These are phyloP conservation scores for Fusarium agapanthi DNA, from an alignment of 2,329 filamentous ascomycete genomes.

Conservation along the genomic window DNA sequence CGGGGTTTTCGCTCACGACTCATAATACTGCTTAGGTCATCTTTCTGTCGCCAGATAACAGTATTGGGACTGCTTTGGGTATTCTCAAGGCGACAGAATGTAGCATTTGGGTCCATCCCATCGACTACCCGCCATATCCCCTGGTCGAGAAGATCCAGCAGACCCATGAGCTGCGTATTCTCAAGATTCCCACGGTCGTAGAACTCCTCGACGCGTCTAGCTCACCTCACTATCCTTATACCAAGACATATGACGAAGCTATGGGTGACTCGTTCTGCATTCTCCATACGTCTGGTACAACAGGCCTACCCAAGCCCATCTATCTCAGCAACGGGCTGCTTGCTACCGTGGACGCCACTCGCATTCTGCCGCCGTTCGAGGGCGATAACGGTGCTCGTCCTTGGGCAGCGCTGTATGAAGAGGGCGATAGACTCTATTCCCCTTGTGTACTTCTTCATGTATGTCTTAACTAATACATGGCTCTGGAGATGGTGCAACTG, in stretches of 20 bases:
- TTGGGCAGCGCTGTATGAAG: not conserved
- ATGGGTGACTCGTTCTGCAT: not conserved
- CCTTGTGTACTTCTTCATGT: not conserved
- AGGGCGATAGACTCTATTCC: not conserved
- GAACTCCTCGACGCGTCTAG: not conserved
- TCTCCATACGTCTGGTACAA: not conserved
- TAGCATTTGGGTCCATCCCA: not conserved
- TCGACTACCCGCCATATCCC: not conserved
- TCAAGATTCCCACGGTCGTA: not conserved
- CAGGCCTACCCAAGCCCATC: not conserved
- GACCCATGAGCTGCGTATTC: not conserved
- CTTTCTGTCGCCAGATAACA: not conserved
- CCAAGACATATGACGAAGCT: not conserved
- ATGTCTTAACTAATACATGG: not conserved
- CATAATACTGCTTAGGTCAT: not conserved
- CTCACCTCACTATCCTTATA: not conserved
- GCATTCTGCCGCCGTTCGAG: not conserved
- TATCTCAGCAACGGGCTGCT: not conserved
- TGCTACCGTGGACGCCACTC: not conserved
- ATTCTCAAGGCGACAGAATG: not conserved
- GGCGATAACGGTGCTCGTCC: not conserved
- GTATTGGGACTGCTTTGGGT: not conserved
- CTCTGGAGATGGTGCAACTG: not conserved
- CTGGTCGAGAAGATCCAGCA: not conserved
- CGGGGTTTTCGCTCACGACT: fast-evolving